Conservation (phyloP, 2,329 filamentous ascomycete species). For the Colletotrichum costaricense region DNA sequence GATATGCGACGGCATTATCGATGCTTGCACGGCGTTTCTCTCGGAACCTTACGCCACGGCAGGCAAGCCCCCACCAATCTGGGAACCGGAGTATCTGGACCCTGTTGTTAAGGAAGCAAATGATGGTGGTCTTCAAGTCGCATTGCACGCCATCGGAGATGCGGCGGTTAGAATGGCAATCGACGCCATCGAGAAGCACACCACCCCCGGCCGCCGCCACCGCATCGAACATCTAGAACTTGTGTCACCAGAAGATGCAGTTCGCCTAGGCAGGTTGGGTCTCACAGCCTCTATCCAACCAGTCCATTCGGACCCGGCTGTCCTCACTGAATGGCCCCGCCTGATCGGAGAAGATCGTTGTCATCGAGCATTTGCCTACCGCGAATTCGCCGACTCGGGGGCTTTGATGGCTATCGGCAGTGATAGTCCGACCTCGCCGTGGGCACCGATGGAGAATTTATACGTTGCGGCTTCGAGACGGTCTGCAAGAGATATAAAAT, state of each 20-base stretch:
- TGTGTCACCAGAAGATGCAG: conserved; percentile 64
- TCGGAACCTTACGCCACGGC: conserved; percentile 67
- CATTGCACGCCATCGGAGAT: conserved; percentile 75
- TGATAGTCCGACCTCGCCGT: conserved; percentile 70
- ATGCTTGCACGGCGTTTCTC: conserved; percentile 72
- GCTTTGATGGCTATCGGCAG: conserved; percentile 67
- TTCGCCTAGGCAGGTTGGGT: conserved; percentile 65
- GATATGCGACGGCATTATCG: conserved; percentile 73
- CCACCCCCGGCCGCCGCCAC: conserved; percentile 61
- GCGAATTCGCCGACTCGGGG: conserved; percentile 67
- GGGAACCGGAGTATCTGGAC: conserved; percentile 62
- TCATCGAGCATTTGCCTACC: conserved; percentile 71
- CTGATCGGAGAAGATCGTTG: conserved; percentile 66
- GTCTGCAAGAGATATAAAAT: conserved; percentile 61
- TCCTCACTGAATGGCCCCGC: conserved; percentile 69
- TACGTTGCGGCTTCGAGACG: conserved; percentile 69
- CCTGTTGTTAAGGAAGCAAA: conserved; percentile 66
- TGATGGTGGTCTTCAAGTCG: conserved; percentile 66
- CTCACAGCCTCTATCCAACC: conserved; percentile 71
- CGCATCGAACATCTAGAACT: conserved; percentile 76
- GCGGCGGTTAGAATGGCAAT: conserved; percentile 67
- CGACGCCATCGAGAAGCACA: conserved; percentile 61
- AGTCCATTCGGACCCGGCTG: conserved; percentile 70
- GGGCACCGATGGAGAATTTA: conserved; percentile 64
- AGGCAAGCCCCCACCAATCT: conserved; percentile 61